Evolutionary conservation across 352 stramenopile species (phyloP).

Genomic region (Phytophthora vignae): DNA sequence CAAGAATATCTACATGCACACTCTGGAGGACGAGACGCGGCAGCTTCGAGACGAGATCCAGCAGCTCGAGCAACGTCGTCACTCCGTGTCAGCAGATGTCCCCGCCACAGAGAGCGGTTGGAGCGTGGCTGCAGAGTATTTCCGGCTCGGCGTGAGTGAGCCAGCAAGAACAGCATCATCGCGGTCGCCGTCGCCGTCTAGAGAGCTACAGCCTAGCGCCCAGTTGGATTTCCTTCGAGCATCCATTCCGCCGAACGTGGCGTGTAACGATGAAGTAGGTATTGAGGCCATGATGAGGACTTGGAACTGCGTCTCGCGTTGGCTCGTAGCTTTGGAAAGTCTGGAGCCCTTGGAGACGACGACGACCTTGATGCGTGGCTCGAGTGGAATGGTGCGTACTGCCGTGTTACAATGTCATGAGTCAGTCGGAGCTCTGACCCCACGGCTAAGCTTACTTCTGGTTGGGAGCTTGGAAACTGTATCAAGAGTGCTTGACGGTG

Average conservation of each 20-base stretch:
- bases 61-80: neutral
- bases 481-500: constrained; percentile 18
- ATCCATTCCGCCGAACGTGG: constrained; percentile 13
- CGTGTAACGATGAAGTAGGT: constrained; percentile 19
- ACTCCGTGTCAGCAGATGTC: neutral
- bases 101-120: neutral
- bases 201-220: neutral
- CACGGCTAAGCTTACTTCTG: constrained; percentile 8
- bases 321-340: constrained; percentile 20
- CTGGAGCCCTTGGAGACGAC: constrained; percentile 7
- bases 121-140: neutral
- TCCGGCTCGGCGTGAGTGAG: neutral
- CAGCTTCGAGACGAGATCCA: neutral
- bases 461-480: constrained; percentile 24
- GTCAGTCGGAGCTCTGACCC: constrained; percentile 30
- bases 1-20: neutral
- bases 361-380: constrained; percentile 20
- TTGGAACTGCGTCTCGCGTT: constrained; percentile 19
- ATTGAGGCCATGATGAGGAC: constrained; percentile 13
- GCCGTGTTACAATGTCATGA: constrained; percentile 14
- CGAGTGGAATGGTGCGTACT: constrained; percentile 14
- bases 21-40: neutral
- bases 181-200: neutral
- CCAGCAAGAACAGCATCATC: too few species aligned
- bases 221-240: constrained; percentile 15